Base-by-base conservation (phyloP, 805 yeast genomes). In the Saccharomycopsis fermentans region DNA sequence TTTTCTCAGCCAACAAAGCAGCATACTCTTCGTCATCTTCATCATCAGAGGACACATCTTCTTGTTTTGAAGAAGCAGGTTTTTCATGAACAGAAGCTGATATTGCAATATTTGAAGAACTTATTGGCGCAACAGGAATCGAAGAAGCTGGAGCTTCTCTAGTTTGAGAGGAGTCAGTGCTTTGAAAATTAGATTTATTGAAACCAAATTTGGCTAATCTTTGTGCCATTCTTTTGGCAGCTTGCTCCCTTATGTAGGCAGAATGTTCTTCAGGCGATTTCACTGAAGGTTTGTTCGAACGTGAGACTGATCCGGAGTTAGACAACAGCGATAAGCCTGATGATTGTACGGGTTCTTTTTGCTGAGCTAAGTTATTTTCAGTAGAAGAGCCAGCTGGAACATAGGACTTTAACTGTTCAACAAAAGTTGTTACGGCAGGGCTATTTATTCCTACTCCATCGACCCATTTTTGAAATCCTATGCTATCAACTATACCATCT, bases 201-300 rank as follows among this genome's bases (percentile, higher is more conserved):
- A 89, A 79, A 2, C 96, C 96, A 59, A 90, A 76, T 62, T 84
- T 86, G 2, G 95, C 96, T 66, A 90, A 76, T 65, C 90, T 77
- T 65, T 87, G 96, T 61, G 83, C 84, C 97, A 90, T 90, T 70
- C 87, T 80, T 66, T 84, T 83, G 1, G 80, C 79, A 2, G 89
- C 89, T 66, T 87, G 92, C 17, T 90, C 92, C 69, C 88, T 90
- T 56, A 89, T 82, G 65, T 81, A 79, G n/a, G 88, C 86, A 4
- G 94, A 80, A 61, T 95, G 76, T 52, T 87, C 91, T 59, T 81
- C 86, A 1, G 87, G 77, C 11, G 81, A 73, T 34, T 69, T 74
- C 2, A 67, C 56, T 2, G 69, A 59, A 14, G 70, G 58, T 19
- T 55, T 47, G 36, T 47, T 48, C 32, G 64, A 61, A 40, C 55